These are phyloP conservation scores for Coemansia sp. DNA, from an alignment of 192 early-diverging fungal species.

Conservation along the genomic window DNA sequence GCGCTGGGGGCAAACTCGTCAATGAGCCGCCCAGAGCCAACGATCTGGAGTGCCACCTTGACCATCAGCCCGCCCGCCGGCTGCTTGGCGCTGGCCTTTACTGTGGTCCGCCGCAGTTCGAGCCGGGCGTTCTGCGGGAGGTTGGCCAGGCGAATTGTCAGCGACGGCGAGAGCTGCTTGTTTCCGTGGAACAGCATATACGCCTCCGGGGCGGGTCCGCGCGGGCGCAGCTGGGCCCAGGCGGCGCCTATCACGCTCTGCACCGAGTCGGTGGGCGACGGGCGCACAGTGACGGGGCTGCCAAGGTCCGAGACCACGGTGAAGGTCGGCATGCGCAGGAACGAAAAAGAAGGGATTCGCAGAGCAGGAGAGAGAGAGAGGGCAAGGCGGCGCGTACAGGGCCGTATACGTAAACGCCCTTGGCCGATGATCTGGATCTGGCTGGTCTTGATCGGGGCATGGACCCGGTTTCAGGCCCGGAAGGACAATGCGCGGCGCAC, in stretches of 20 bases:
- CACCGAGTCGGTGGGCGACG: slow-evolving; percentile 69
- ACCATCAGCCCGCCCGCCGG: slow-evolving; percentile 15
- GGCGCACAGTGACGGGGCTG: slow-evolving; percentile 52
- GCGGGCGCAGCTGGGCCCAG: slow-evolving; percentile 53
- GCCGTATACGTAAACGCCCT: too few relatives aligned
- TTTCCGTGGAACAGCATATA: slow-evolving; percentile 63
- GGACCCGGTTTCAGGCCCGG: too few relatives aligned
- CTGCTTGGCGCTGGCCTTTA: background rate
- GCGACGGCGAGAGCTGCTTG: slow-evolving; percentile 62
- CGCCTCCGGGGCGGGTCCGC: slow-evolving; percentile 47
- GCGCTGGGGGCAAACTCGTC: slow-evolving; percentile 53
- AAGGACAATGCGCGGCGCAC: background rate
- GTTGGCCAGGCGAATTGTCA: slow-evolving; percentile 75
- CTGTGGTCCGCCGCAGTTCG: slow-evolving; percentile 36
- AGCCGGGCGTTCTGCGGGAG: slow-evolving; percentile 75
- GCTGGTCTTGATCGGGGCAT: too few relatives aligned
- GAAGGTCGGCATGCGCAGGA: slow-evolving; percentile 54
- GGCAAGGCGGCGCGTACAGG: background rate
- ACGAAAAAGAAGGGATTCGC: too few relatives aligned
- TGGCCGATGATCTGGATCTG: too few relatives aligned
- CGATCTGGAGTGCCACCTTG: slow-evolving; percentile 70
- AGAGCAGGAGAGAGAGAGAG: background rate
- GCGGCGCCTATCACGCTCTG: slow-evolving; percentile 58
- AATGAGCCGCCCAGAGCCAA: slow-evolving; percentile 60
- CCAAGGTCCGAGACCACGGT: slow-evolving; percentile 50